Evolutionary conservation across 2,329 filamentous ascomycete species (phyloP).

Genomic region (Trichoderma gracile): DNA sequence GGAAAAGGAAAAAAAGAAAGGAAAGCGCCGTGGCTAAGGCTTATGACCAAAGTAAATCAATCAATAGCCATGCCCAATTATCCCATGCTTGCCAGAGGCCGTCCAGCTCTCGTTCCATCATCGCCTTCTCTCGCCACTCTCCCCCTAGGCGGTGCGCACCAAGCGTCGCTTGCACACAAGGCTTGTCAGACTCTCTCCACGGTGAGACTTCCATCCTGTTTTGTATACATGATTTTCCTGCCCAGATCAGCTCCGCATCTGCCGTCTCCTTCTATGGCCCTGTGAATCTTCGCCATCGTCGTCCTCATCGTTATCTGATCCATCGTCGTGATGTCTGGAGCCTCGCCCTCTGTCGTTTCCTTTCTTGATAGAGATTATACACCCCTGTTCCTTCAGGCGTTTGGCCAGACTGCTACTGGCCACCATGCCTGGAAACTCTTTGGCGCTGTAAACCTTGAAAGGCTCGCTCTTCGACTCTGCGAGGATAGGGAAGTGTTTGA

Average conservation of each 20-base stretch:
- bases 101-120: not conserved
- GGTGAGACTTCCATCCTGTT: not conserved
- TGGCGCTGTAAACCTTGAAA: constrained; percentile 81
- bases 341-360: constrained; percentile 50
- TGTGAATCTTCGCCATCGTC: constrained; percentile 26
- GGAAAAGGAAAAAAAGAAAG: not conserved
- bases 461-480: constrained; percentile 62
- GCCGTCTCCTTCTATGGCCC: constrained; percentile 26
- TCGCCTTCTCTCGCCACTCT: not conserved
- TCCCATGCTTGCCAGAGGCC: constrained; percentile 2
- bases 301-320: constrained; percentile 29
- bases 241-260: constrained; percentile 21
- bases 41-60: not conserved
- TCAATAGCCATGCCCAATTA: constrained; percentile 1
- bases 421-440: constrained; percentile 83
- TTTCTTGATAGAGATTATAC: constrained; percentile 84
- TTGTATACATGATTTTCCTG: not conserved
- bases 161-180: not conserved
- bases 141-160: not conserved
- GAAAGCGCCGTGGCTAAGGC: not conserved
- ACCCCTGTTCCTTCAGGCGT: constrained; percentile 74
- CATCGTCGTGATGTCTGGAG: constrained; percentile 25
- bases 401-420: constrained; percentile 74
- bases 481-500: constrained; percentile 51
- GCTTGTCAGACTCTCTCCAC: not conserved